Base-by-base conservation (phyloP, 345 rosid species). In the Noccaea bulbosa region DNA sequence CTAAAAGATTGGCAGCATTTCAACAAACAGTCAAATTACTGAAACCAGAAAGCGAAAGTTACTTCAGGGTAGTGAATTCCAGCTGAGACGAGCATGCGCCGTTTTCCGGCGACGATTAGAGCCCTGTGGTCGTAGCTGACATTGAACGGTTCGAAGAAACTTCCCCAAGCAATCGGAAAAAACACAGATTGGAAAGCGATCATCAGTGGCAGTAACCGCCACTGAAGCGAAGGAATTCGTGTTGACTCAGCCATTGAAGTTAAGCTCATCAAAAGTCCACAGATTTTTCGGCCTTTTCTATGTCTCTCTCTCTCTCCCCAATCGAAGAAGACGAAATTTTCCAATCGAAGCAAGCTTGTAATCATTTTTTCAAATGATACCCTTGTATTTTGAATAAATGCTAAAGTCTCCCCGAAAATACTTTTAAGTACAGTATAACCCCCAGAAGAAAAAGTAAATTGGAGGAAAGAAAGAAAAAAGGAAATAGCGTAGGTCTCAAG, bases 21-120 rank as follows among this genome's bases (percentile, higher is more conserved):
- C 34, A 50, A 8, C 34, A 24, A 55, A 39, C 44, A 11, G 56
- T 46, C 12, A n/a, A 45, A 27, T 16, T 44, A 41, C 64, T 63
- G 33, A 37, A 35, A 46, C 35, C 1, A 24, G 20, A 64, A 57
- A 61, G 46, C 1, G 8, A 37, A 47, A 63, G 8, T 66, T 69
- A 86, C 98, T 87, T 93, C 79, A 11, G 97, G 98, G 72, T 93
- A 93, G 83, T 93, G 97, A 77, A 93, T 84, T 48, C 97, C 98
- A 35, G 87, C 98, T 39, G 97, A 91, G 59, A 82, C 83, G 80
- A 93, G 92, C 87, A 93, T 88, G 7, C 96, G 89, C 17, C 98
- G 83, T 38, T 81, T 81, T 27, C 97, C 96, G 58, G 81, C 88
- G 86, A 93, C 70, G 91, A 85, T 84, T 54, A 93, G 78, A 35